Conservation (phyloP, 2,329 filamentous ascomycete genomes). For the Karstenula rhodostoma region DNA sequence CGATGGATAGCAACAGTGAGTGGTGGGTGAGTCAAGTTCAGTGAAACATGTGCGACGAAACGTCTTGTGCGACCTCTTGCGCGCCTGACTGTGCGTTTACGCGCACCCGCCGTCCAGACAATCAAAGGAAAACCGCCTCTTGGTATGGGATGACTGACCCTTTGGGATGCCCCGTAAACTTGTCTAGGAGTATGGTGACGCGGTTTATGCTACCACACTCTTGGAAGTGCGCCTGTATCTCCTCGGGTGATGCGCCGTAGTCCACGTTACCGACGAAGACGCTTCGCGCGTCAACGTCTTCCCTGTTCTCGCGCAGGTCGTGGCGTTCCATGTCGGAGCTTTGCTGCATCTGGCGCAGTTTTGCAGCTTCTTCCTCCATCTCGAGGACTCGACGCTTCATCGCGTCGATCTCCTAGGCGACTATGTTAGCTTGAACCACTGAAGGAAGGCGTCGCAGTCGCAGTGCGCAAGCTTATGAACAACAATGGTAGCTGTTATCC, state of each 20-base stretch:
- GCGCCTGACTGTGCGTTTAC: constrained; percentile 9
- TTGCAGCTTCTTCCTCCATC: constrained; percentile 66
- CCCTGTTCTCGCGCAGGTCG: constrained; percentile 88
- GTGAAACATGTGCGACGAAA: constrained; percentile 9
- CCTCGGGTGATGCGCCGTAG: constrained; percentile 95
- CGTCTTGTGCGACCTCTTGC: constrained; percentile 14
- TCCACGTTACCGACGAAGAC: constrained; percentile 99
- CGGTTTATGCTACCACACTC: constrained; percentile 97
- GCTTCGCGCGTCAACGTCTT: constrained; percentile 92
- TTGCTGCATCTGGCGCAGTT: constrained; percentile 64
- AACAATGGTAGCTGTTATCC: background rate
- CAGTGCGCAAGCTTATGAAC: constrained; percentile 15
- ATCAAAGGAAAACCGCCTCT: constrained; percentile 50
- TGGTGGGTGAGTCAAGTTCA: constrained; percentile 9
- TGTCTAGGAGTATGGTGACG: constrained; percentile 96
- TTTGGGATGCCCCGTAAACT: constrained; percentile 99
- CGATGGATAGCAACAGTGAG: constrained; percentile 18
- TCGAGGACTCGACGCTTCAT: constrained; percentile 64
- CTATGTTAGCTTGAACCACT: constrained; percentile 5
- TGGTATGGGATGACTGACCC: constrained; percentile 70
- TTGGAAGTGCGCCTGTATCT: constrained; percentile 98
- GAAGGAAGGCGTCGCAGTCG: constrained; percentile 2
- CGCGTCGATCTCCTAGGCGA: constrained; percentile 51
- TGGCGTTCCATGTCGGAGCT: constrained; percentile 82
- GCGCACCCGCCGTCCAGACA: constrained; percentile 18